Evolutionary conservation across 768 basidiomycete species (phyloP).

Genomic region (Pleurotus sapidus): DNA sequence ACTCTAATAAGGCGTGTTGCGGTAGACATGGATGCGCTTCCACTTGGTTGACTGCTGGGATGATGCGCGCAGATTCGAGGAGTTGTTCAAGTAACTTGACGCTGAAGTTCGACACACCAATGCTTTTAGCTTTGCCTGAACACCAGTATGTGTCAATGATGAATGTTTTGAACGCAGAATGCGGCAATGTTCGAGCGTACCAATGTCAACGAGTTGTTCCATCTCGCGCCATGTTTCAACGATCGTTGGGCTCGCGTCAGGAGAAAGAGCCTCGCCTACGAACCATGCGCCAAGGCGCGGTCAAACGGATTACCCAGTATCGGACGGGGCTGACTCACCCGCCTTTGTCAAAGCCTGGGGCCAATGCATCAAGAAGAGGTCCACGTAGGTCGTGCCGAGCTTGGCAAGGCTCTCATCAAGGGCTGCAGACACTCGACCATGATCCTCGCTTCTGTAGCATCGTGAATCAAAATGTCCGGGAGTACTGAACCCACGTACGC

Average conservation of each 20-base stretch:
- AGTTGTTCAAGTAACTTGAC: slow-evolving; percentile 52
- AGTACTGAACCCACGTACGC: slow-evolving; percentile 18
- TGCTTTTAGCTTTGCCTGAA: slow-evolving; percentile 46
- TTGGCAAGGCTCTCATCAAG: slow-evolving; percentile 53
- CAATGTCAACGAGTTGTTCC: slow-evolving; percentile 49
- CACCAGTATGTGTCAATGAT: slow-evolving; percentile 14
- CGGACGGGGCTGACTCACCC: slow-evolving; percentile 29
- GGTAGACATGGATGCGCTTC: slow-evolving; percentile 46
- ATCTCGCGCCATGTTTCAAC: slow-evolving; percentile 56
- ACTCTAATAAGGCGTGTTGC: slow-evolving; percentile 37
- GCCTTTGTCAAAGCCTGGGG: slow-evolving; percentile 29
- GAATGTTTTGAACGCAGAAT: slow-evolving; percentile 37
- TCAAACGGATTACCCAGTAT: not conserved
- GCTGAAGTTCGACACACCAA: slow-evolving; percentile 71
- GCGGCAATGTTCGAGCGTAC: slow-evolving; percentile 16
- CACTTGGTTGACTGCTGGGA: slow-evolving; percentile 72
- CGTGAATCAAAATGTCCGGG: slow-evolving; percentile 15
- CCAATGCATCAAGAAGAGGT: slow-evolving; percentile 62
- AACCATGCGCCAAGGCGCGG: not conserved
- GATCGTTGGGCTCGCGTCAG: slow-evolving; percentile 27
- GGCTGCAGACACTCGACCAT: slow-evolving; percentile 27
- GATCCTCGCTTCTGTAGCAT: slow-evolving; percentile 26
- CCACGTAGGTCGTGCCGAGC: slow-evolving; percentile 51
- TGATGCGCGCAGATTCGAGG: slow-evolving; percentile 44
- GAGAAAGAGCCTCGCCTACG: slow-evolving; percentile 13